These are phyloP conservation scores for Lachnellula occidentalis DNA, from an alignment of 2,329 filamentous ascomycete species.

Conservation along the genomic window DNA sequence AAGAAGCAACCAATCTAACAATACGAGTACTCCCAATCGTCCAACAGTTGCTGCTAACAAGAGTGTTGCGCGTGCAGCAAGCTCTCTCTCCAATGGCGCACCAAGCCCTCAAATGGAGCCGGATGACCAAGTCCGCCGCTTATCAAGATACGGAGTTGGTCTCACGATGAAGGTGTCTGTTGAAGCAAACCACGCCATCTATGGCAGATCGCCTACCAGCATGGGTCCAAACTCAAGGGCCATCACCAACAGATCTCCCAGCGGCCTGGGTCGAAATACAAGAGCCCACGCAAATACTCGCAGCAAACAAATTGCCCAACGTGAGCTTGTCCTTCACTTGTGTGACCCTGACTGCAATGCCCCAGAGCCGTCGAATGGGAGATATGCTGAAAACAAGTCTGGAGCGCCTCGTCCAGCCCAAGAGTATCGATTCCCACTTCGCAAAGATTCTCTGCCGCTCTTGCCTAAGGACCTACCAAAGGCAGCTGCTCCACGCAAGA, in stretches of 20 bases:
- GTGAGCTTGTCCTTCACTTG: background rate
- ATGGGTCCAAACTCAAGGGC: too few relatives aligned
- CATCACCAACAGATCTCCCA: too few relatives aligned
- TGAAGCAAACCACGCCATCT: background rate
- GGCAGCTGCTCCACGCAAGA: background rate
- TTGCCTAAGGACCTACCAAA: background rate
- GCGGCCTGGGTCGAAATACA: background rate
- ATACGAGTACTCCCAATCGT: background rate
- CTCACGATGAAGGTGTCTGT: background rate
- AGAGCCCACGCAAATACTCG: background rate
- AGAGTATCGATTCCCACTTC: background rate
- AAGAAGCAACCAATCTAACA: background rate
- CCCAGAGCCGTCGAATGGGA: constrained; percentile 5
- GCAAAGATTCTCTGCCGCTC: background rate
- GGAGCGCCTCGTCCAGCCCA: background rate
- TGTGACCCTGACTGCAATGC: background rate
- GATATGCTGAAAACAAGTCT: constrained; percentile 3
- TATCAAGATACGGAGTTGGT: background rate
- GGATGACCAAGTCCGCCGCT: background rate
- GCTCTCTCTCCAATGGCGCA: background rate
- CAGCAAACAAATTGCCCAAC: background rate
- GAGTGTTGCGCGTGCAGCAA: background rate
- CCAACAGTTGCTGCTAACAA: background rate
- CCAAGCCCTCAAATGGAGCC: background rate
- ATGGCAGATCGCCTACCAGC: background rate